Conservation (phyloP, 768 basidiomycete species). For the Amanita subjunquillea region DNA sequence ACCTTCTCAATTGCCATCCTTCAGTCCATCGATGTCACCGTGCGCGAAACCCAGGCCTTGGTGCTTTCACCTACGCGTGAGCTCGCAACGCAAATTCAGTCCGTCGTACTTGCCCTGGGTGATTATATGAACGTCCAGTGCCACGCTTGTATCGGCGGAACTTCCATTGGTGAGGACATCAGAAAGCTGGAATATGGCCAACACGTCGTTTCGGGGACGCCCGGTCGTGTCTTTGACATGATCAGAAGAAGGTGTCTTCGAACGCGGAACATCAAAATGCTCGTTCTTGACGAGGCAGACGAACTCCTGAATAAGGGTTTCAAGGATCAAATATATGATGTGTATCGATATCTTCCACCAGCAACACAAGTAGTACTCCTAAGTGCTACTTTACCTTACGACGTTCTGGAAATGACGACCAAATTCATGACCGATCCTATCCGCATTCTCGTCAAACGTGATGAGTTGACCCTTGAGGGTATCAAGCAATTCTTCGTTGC, state of each 20-base stretch:
- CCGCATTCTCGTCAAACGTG: constrained; percentile 97
- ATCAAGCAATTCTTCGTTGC: constrained; percentile 98
- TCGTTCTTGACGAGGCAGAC: constrained; percentile 91
- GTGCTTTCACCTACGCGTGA: constrained; percentile 98
- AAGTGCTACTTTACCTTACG: constrained; percentile 92
- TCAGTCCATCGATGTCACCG: constrained; percentile 92
- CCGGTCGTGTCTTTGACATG: constrained; percentile 98
- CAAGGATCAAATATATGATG: constrained; percentile 99
- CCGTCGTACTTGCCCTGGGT: constrained; percentile 89
- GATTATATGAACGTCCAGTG: constrained; percentile 99
- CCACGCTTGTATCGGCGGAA: constrained; percentile 96
- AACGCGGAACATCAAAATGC: constrained; percentile 97
- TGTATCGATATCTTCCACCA: constrained; percentile 94
- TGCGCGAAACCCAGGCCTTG: constrained; percentile 93
- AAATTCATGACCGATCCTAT: constrained; percentile 99
- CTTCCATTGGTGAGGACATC: constrained; percentile 95
- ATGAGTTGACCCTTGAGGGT: constrained; percentile 93
- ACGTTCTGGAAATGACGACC: constrained; percentile 97
- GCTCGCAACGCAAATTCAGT: constrained; percentile 97
- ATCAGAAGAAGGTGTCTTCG: constrained; percentile 88
- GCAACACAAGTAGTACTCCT: constrained; percentile 96
- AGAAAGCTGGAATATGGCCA: constrained; percentile 95
- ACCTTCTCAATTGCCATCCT: constrained; percentile 98
- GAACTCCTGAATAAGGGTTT: constrained; percentile 96
- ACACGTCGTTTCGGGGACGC: constrained; percentile 95